A percentile compares a stretch with the other conserved stretches of the same genome.
Evolutionary conservation across 257 asterid genomes (phyloP).

Genomic region (Primulina tabacum): DNA sequence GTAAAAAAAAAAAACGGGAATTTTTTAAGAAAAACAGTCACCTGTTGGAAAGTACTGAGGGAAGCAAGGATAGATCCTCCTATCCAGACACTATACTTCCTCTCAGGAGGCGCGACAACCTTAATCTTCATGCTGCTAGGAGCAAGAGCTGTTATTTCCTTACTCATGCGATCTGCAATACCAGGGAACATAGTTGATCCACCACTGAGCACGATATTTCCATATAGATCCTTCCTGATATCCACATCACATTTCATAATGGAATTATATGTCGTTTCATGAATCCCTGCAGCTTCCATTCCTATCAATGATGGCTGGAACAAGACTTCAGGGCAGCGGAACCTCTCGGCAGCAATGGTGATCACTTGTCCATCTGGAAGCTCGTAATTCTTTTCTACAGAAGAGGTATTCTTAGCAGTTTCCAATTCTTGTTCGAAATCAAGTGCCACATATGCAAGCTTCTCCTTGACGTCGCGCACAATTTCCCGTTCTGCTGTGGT

Average conservation of each 20-base stretch:
- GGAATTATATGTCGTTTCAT: slow-evolving; percentile 52
- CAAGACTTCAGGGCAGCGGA: slow-evolving; percentile 43
- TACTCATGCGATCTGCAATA: slow-evolving; percentile 66
- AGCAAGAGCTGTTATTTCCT: slow-evolving; percentile 64
- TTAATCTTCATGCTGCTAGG: slow-evolving; percentile 66
- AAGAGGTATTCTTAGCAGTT: slow-evolving; percentile 37
- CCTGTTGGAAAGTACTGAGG: slow-evolving; percentile 74
- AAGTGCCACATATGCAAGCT: slow-evolving; percentile 40
- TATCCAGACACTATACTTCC: slow-evolving; percentile 75
- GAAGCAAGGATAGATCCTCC: slow-evolving; percentile 72
- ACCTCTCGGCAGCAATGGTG: slow-evolving; percentile 40
- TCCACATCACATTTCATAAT: slow-evolving; percentile 53
- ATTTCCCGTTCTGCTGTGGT: slow-evolving; percentile 43
- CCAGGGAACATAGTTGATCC: slow-evolving; percentile 77
- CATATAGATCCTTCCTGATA: slow-evolving; percentile 64
- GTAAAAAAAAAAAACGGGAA: not conserved
- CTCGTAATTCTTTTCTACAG: slow-evolving; percentile 38
- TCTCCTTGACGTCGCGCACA: slow-evolving; percentile 42
- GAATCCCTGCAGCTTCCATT: slow-evolving; percentile 45
- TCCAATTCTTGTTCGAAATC: slow-evolving; percentile 41
- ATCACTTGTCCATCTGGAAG: slow-evolving; percentile 41
- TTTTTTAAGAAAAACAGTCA: slow-evolving; percentile 6
- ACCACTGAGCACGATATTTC: slow-evolving; percentile 68
- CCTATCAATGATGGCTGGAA: slow-evolving; percentile 40
- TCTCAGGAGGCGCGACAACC: slow-evolving; percentile 68